Evolutionary conservation across 2,329 filamentous ascomycete species (phyloP).

Genomic region (Aureobasidium pullulans): DNA sequence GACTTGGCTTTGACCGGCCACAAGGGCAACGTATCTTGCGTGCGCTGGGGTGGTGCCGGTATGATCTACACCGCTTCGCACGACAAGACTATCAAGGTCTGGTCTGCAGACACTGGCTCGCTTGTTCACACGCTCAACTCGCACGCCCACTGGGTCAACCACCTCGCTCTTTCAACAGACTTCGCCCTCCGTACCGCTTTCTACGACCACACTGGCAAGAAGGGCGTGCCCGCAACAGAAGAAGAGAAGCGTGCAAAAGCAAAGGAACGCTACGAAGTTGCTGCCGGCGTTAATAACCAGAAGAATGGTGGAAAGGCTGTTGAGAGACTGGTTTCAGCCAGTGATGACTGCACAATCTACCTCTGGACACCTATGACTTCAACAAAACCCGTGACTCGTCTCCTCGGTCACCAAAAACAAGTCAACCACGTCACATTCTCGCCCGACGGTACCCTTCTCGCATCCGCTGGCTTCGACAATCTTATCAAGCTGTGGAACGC

Average conservation of each 20-base stretch:
- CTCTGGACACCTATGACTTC: conserved; percentile 78
- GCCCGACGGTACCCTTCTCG: conserved; percentile 79
- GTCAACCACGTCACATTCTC: conserved; percentile 95
- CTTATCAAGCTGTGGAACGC: conserved; percentile 89
- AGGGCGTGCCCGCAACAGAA: conserved; percentile 56
- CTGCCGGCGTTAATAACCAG: conserved; percentile 53
- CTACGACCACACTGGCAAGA: conserved; percentile 69
- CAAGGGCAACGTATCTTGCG: conserved; percentile 80
- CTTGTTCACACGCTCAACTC: conserved; percentile 70
- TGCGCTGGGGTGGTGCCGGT: conserved; percentile 89
- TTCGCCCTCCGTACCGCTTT: conserved; percentile 80
- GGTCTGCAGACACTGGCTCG: conserved; percentile 73
- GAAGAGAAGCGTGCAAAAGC: conserved; percentile 69
- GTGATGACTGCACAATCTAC: conserved; percentile 94
- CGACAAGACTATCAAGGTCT: conserved; percentile 88
- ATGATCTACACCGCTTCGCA: conserved; percentile 78
- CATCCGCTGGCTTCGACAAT: conserved; percentile 87
- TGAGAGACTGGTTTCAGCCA: conserved; percentile 82
- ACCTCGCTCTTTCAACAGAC: conserved; percentile 87
- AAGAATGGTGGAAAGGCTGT: conserved; percentile 58
- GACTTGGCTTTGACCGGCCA: conserved; percentile 83
- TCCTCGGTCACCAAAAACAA: conserved; percentile 93
- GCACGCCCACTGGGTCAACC: conserved; percentile 94
- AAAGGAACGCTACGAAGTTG: conserved; percentile 75
- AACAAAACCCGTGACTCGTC: conserved; percentile 76